Conservation (phyloP, 164 flowering plant genomes). For the Vitis rupestris region DNA sequence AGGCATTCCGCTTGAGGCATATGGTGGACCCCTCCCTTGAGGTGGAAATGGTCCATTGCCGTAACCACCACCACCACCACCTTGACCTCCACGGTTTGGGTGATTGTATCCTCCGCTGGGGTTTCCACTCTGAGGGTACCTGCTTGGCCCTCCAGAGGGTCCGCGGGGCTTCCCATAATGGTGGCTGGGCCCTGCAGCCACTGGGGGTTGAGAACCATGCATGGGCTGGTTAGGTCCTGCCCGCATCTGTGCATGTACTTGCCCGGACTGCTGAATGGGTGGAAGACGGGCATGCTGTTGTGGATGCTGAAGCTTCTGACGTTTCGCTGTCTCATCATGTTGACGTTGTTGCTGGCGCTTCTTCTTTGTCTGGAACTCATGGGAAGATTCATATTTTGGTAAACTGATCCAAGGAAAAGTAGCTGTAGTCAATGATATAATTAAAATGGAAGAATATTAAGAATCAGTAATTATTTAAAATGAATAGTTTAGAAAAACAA, state of each 20-base stretch:
- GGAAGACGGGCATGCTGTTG: slow-evolving; percentile 76
- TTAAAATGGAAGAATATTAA: neutral
- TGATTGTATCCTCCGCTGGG: slow-evolving; percentile 61
- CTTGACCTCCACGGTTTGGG: slow-evolving; percentile 67
- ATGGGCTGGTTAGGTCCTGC: slow-evolving; percentile 64
- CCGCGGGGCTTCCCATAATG: slow-evolving; percentile 84
- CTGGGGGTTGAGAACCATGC: slow-evolving; percentile 60
- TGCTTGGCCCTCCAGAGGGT: slow-evolving; percentile 71
- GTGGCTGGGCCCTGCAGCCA: slow-evolving; percentile 62
- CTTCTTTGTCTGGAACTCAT: slow-evolving; percentile 96
- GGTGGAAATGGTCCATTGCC: slow-evolving; percentile 63
- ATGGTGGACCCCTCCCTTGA: slow-evolving; percentile 80
- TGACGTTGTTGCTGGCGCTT: slow-evolving; percentile 88
- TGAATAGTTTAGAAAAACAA: too few species aligned
- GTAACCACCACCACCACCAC: slow-evolving; percentile 41
- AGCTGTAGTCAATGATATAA: slow-evolving; percentile 5
- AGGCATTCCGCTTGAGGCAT: slow-evolving; percentile 53
- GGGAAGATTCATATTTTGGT: slow-evolving; percentile 90
- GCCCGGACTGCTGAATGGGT: slow-evolving; percentile 82
- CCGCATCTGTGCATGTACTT: slow-evolving; percentile 59
- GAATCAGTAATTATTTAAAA: too few species aligned
- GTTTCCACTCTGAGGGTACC: slow-evolving; percentile 65
- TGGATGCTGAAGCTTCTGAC: slow-evolving; percentile 84
- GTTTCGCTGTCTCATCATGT: slow-evolving; percentile 78
- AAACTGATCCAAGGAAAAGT: slow-evolving; percentile 35